Conservation (phyloP, 306 rosid genomes). For the Glycyrrhiza uralensis region DNA sequence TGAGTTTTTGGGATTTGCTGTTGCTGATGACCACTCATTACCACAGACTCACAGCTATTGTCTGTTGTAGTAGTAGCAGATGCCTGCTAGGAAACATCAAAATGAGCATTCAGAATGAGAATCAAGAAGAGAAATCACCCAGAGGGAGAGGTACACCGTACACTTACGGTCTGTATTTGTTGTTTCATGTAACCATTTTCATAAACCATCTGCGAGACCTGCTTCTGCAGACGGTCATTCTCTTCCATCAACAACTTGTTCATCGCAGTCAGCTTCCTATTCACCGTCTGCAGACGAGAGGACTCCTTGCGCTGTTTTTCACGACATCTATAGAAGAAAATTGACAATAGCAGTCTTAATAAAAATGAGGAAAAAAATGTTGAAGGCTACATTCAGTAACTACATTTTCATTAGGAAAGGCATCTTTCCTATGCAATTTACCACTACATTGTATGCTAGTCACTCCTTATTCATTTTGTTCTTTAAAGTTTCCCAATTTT, state of each 20-base stretch:
- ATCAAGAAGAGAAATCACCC: neutral
- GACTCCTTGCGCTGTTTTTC: constrained; percentile 92
- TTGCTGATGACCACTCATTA: constrained; percentile 78
- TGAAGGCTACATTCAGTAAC: neutral
- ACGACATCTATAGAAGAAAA: constrained; percentile 52
- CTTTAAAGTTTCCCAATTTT: neutral
- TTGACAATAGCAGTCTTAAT: neutral
- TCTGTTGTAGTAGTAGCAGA: constrained; percentile 75
- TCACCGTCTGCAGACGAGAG: constrained; percentile 72
- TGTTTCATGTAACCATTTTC: constrained; percentile 73
- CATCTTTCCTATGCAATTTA: neutral
- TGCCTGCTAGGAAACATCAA: no score
- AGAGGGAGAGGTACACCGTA: neutral
- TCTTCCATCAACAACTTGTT: constrained; percentile 90
- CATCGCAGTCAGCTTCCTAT: constrained; percentile 74
- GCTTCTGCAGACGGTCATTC: constrained; percentile 90
- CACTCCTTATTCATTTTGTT: neutral
- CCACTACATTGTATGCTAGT: neutral
- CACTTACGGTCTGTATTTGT: constrained; percentile 63
- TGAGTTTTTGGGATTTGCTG: constrained; percentile 71
- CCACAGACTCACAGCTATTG: constrained; percentile 94
- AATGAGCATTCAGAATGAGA: no score
- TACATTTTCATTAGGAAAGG: neutral
- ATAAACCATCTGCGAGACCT: constrained; percentile 81
- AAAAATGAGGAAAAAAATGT: neutral